These are phyloP conservation scores for Tuber calosporum DNA, from an alignment of 495 filamentous ascomycete genomes.

Conservation along the genomic window DNA sequence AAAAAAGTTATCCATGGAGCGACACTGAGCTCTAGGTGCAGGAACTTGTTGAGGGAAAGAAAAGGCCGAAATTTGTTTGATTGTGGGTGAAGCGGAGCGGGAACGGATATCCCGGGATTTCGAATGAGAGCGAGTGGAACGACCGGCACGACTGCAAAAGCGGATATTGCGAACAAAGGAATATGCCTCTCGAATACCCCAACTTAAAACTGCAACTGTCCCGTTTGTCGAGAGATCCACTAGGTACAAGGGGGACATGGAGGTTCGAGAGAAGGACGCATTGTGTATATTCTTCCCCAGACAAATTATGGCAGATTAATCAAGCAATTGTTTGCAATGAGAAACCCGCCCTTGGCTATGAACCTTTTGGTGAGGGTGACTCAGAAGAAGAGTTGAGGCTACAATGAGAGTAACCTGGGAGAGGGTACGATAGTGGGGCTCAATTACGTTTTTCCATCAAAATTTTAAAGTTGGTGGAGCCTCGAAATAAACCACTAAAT, in stretches of 20 bases:
- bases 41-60: neutral
- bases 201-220: constrained; percentile 21
- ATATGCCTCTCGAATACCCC: constrained; percentile 11
- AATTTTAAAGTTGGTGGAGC: neutral
- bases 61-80: neutral
- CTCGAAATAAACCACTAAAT: neutral
- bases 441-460: neutral
- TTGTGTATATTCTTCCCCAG: constrained; percentile 19
- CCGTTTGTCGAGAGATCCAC: constrained; percentile 33
- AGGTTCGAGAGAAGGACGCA: constrained; percentile 23
- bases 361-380: neutral
- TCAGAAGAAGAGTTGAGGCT: neutral
- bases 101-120: neutral
- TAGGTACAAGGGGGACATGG: constrained; percentile 38
- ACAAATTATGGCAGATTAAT: neutral
- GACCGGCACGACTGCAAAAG: neutral
- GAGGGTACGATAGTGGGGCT: neutral
- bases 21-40: neutral
- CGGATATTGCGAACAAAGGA: neutral
- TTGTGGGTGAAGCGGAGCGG: neutral
- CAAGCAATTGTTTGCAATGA: neutral
- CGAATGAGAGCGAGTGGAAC: constrained; percentile 9
- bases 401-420: neutral
- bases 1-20: constrained; percentile 52
- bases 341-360: neutral